phyloP scores from a whole-genome alignment of 306 rosid species.

The Lagenaria siceraria region DNA sequence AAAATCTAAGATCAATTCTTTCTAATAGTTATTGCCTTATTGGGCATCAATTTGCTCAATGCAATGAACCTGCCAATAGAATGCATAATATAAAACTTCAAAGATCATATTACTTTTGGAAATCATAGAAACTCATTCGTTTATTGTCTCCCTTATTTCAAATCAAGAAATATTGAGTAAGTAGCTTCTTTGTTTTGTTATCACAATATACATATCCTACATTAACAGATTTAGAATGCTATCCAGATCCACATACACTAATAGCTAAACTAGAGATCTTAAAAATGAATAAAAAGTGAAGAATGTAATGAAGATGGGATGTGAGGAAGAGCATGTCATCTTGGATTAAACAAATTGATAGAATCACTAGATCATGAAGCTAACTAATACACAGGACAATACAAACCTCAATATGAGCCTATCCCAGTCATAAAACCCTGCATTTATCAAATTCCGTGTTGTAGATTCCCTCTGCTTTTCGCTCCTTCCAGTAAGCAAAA shows the following conservation, averaged over 20 bases:
- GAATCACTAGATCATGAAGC: not conserved
- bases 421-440: conserved; percentile 68
- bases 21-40: not conserved
- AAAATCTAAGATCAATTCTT: not conserved
- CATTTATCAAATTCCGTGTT: conserved; percentile 51
- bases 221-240: not conserved
- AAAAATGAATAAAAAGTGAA: not conserved
- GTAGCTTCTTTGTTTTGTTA: not conserved
- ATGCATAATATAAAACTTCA: not conserved
- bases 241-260: not conserved
- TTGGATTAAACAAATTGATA: not conserved
- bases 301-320: not conserved
- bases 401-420: conserved; percentile 68
- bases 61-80: not conserved
- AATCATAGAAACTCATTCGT: not conserved
- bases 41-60: not conserved
- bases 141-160: not conserved
- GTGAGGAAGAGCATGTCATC: no score
- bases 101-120: not conserved
- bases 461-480: conserved; percentile 54
- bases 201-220: not conserved
- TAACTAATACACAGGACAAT: not conserved
- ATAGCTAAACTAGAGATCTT: not conserved
- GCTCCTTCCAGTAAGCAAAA: conserved; percentile 76
- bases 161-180: not conserved